A percentile compares a stretch with the other conserved stretches of the same genome.
These are phyloP conservation scores for Aspergillus fumigatiaffinis DNA, from an alignment of 2,329 filamentous ascomycete genomes.

Conservation along the genomic window DNA sequence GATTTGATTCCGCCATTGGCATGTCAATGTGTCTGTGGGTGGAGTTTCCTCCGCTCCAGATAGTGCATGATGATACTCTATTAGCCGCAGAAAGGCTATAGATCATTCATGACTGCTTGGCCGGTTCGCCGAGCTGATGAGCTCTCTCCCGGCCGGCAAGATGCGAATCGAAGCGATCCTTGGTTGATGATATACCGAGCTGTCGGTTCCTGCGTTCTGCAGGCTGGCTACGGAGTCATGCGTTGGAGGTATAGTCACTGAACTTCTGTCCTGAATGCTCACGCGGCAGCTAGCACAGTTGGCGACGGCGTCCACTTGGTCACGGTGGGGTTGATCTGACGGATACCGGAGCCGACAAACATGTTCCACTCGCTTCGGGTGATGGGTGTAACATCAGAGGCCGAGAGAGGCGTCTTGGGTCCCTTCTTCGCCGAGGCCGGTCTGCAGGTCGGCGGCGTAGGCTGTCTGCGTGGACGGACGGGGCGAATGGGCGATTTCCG, in stretches of 20 bases:
- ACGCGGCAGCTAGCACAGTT: constrained; percentile 27
- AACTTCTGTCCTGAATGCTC: constrained; percentile 4
- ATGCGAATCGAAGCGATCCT: background rate
- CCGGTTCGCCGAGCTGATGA: no score
- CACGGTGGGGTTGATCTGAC: constrained; percentile 25
- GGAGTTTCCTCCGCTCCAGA: background rate
- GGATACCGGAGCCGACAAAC: constrained; percentile 30
- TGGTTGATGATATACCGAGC: background rate
- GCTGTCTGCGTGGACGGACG: constrained; percentile 20
- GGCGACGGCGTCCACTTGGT: constrained; percentile 38
- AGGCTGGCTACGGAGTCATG: background rate
- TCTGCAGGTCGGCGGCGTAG: constrained; percentile 16
- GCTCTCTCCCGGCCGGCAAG: background rate
- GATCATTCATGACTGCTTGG: background rate
- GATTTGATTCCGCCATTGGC: background rate
- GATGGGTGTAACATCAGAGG: constrained; percentile 42
- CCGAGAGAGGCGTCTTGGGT: constrained; percentile 39
- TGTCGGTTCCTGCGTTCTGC: background rate
- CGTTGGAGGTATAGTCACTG: background rate
- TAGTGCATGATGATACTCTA: background rate
- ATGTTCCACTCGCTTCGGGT: constrained; percentile 43
- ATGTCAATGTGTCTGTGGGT: background rate
- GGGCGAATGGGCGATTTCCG: constrained; percentile 20
- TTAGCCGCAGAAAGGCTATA: background rate
- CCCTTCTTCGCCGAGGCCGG: constrained; percentile 22